phyloP scores from a whole-genome alignment of 2,329 filamentous ascomycete genomes.

The Colletotrichum tofieldiae region DNA sequence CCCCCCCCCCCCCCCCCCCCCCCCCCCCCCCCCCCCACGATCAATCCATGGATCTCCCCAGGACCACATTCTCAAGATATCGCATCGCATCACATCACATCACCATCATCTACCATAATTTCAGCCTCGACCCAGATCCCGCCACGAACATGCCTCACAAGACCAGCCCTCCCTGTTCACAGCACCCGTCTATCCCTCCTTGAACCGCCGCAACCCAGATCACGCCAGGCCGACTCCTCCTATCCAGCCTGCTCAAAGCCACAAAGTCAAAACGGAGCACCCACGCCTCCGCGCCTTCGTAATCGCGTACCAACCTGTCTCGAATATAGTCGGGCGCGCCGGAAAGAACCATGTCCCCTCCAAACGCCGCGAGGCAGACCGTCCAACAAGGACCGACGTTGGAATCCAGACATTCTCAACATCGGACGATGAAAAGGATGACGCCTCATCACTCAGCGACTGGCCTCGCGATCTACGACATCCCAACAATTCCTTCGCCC shows the following conservation, averaged over 20 bases:
- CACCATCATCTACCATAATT: neutral
- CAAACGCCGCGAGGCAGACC: neutral
- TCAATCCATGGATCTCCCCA: neutral
- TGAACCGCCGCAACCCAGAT: too few relatives aligned
- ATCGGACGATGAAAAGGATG: constrained; percentile 1
- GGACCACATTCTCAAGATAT: neutral
- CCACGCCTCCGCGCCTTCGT: neutral
- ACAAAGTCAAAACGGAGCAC: neutral
- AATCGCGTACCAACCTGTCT: neutral
- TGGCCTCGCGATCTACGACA: neutral
- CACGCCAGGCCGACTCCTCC: neutral
- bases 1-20: too few relatives aligned
- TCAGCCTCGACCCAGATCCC: neutral
- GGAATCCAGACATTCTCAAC: neutral
- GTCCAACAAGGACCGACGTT: neutral
- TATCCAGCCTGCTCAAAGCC: neutral
- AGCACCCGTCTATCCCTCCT: too few relatives aligned
- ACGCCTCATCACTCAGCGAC: neutral
- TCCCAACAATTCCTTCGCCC: neutral
- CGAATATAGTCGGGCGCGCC: neutral
- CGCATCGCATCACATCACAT: neutral
- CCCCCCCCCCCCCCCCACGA: too few relatives aligned
- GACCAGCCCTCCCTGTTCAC: neutral
- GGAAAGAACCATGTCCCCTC: neutral
- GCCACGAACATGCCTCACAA: neutral